Base-by-base conservation (phyloP, 495 filamentous ascomycete species). In the Penicillium nucicola region DNA sequence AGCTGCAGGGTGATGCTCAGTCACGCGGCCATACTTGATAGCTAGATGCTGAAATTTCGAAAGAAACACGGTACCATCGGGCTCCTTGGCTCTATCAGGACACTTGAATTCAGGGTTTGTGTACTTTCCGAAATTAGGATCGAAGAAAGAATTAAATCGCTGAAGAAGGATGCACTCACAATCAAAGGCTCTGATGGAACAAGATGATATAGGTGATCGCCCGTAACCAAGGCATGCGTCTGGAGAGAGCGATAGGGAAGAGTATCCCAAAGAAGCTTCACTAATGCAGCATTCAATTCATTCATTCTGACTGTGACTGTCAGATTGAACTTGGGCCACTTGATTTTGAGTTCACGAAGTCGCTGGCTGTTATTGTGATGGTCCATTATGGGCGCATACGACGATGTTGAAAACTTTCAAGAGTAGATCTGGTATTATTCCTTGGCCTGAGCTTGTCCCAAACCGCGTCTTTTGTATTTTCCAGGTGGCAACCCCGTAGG, bases 31-130 rank as follows among this genome's bases (percentile, higher is more conserved):
- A 14, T 55, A 55, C 39, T 55, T 55, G n/a, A 55, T 55, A 14
- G 47, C 53, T 25, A 55, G 35, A 17, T 55, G 53, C 46, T 55
- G 47, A 18, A 50, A 50, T 1, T 31, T 34, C 1, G 53, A 55
- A 19, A 55, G 46, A 37, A 55, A 55, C 1, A 55, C 47, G 2
- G 53, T 50, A 5, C 53, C 53, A 31, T 55, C 53, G 15, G 53
- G 46, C 35, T 50, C 53, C 1, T 22, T n/a, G 3, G 47, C 19
- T 36, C 53, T 41, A 17, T 55, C 42, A 1, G 53, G 46, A 1
- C 30, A 15, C 31, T 50, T 55, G 41, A 45, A 28, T 1, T 50
- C 23, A 2, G 46, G 22, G 11, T 36, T 12, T 5, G 53, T 55
- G 47, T 55, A 55, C 46, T 55, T 9, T n/a, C 20, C 2, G 17